phyloP scores from a whole-genome alignment of 2,329 filamentous ascomycete genomes.

The Aspergillus sp. region DNA sequence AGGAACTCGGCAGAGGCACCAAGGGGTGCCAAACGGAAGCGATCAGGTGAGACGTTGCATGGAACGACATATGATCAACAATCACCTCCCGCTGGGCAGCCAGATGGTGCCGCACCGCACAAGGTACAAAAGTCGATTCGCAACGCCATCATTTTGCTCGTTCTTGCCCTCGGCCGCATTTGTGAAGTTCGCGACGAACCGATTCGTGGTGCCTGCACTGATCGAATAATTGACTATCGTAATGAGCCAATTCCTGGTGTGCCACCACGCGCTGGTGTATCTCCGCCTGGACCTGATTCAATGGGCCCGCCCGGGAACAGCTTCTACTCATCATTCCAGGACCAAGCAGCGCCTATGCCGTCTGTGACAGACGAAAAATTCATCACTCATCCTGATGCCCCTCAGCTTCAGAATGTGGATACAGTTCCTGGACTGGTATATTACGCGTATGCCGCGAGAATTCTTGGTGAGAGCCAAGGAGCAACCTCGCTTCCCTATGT shows the following conservation, averaged over 20 bases:
- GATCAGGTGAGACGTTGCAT: constrained; percentile 33
- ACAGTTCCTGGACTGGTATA: constrained; percentile 87
- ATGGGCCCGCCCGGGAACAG: constrained; percentile 21
- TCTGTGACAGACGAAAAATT: constrained; percentile 13
- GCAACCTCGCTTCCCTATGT: constrained; percentile 80
- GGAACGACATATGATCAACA: constrained; percentile 25
- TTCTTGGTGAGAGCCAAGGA: constrained; percentile 77
- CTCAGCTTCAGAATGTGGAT: constrained; percentile 66
- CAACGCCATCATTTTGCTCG: constrained; percentile 77
- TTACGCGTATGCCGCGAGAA: constrained; percentile 81
- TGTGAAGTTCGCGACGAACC: constrained; percentile 54
- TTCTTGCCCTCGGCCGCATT: constrained; percentile 84
- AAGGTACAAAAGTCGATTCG: constrained; percentile 62
- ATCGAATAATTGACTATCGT: constrained; percentile 26
- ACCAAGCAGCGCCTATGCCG: constrained; percentile 19
- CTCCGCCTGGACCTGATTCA: constrained; percentile 29
- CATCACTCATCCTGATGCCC: constrained; percentile 17
- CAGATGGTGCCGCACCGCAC: neutral
- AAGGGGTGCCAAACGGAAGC: constrained; percentile 39
- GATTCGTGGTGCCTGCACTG: constrained; percentile 57
- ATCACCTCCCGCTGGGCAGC: constrained; percentile 14
- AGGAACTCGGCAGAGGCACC: constrained; percentile 26
- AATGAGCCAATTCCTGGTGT: constrained; percentile 30
- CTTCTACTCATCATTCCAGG: constrained; percentile 18
- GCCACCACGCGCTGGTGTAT: constrained; percentile 24